Conservation (phyloP, 306 rosid species). For the Rosa multiflora region DNA sequence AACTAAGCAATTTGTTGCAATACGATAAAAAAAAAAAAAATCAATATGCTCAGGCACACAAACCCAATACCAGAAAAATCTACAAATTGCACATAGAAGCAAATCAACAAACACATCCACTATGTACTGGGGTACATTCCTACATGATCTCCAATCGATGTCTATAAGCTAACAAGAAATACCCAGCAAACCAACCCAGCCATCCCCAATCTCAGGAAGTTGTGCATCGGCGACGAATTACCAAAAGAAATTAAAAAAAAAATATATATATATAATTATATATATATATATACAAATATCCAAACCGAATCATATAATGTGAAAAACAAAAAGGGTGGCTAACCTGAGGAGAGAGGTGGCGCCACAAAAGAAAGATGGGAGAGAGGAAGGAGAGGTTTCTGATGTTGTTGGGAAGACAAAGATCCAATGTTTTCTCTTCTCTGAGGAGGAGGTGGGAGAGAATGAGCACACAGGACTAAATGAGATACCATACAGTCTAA, state of each 20-base stretch:
- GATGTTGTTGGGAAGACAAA: not conserved
- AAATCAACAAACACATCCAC: not conserved
- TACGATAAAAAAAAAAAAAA: not conserved
- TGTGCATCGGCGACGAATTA: not conserved
- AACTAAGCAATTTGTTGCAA: not conserved
- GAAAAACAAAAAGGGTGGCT: not conserved
- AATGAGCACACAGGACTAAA: not conserved
- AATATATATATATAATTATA: too few relatives aligned
- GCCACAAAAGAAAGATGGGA: too few relatives aligned
- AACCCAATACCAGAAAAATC: not conserved
- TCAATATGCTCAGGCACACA: not conserved
- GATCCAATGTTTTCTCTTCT: slow-evolving; percentile 1
- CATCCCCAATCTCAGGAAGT: not conserved
- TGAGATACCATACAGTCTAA: too few relatives aligned
- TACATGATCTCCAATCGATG: not conserved
- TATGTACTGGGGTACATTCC: not conserved
- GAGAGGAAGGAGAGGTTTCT: not conserved
- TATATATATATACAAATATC: not conserved
- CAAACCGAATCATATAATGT: not conserved
- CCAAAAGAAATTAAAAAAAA: not conserved
- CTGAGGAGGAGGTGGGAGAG: not conserved
- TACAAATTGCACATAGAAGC: not conserved
- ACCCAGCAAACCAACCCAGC: not conserved
- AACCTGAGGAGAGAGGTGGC: slow-evolving; percentile 4
- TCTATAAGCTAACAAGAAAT: not conserved